phyloP scores from a whole-genome alignment of 345 rosid genomes.

The Salix purpurea region DNA sequence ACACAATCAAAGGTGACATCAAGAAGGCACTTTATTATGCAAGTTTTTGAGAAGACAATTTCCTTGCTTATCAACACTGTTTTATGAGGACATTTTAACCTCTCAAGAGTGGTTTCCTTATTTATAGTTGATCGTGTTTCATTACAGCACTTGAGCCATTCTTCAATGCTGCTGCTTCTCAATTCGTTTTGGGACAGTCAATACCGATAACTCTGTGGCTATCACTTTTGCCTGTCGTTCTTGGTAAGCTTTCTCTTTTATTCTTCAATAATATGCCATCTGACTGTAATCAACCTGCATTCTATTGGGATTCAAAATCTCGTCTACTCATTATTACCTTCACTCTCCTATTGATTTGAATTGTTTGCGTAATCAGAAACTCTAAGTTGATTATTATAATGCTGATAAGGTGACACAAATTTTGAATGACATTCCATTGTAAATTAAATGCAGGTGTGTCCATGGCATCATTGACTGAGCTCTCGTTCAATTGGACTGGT shows the following conservation, averaged over 20 bases:
- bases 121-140: conserved; percentile 1
- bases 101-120: background rate
- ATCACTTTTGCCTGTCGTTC: conserved; percentile 81
- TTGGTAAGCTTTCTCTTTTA: conserved; percentile 41
- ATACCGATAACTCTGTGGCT: conserved; percentile 86
- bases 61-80: background rate
- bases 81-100: background rate
- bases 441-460: conserved; percentile 55
- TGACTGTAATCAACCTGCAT: background rate
- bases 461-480: conserved; percentile 88
- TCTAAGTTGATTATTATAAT: background rate
- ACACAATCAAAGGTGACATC: conserved; percentile 72
- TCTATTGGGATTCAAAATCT: background rate
- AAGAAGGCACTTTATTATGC: background rate
- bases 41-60: background rate
- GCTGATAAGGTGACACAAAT: background rate
- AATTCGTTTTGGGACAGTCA: conserved; percentile 76
- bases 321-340: background rate
- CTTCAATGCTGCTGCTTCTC: conserved; percentile 97
- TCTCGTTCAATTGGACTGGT: conserved; percentile 94
- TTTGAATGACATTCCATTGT: background rate
- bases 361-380: background rate
- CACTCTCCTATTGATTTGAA: background rate
- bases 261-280: background rate
- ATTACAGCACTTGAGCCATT: conserved; percentile 93